These are phyloP conservation scores for Pyropia yezoensis DNA, from an alignment of 23 red algal species.

Conservation along the genomic window DNA sequence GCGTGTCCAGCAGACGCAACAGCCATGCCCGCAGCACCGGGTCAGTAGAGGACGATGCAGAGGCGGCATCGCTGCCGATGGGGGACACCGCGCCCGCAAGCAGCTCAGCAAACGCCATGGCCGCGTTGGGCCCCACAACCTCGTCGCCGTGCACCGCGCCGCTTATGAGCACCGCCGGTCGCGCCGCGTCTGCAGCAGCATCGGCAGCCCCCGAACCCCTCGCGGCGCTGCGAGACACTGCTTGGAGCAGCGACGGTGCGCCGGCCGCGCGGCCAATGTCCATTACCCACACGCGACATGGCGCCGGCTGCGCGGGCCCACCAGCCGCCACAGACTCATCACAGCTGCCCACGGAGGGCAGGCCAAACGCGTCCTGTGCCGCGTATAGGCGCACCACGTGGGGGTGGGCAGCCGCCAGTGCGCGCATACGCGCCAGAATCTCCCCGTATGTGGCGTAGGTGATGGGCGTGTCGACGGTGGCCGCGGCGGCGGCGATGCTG, in stretches of 20 bases:
- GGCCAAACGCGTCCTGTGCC: conserved; percentile 53
- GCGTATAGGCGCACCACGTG: conserved; percentile 49
- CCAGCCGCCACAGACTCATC: background rate
- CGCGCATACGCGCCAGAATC: conserved; percentile 27
- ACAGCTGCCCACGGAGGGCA: conserved; percentile 75
- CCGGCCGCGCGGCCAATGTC: conserved; percentile 14
- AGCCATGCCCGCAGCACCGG: conserved; percentile 24
- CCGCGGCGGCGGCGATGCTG: background rate
- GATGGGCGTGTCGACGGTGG: conserved; percentile 7
- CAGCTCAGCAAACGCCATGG: conserved; percentile 35
- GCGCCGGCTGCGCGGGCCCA: conserved; percentile 5
- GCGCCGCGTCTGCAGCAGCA: conserved; percentile 14
- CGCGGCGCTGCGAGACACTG: background rate
- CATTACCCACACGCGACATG: conserved; percentile 74
- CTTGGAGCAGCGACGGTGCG: background rate
- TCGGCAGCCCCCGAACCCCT: conserved; percentile 22
- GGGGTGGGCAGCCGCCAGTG: conserved; percentile 39
- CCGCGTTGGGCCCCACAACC: conserved; percentile 58
- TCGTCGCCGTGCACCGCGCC: conserved; percentile 91
- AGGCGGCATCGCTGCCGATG: background rate
- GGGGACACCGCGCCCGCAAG: conserved; percentile 8
- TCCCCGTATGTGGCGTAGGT: conserved; percentile 51
- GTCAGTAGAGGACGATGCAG: background rate
- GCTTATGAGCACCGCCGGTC: conserved; percentile 67
- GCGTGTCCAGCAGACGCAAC: conserved; percentile 38